Percentiles rank a stretch among this genome's conserved stretches.
Evolutionary conservation across 176 grass and related monocot genomes (phyloP).

Genomic region (Rhynchospora pubera): DNA sequence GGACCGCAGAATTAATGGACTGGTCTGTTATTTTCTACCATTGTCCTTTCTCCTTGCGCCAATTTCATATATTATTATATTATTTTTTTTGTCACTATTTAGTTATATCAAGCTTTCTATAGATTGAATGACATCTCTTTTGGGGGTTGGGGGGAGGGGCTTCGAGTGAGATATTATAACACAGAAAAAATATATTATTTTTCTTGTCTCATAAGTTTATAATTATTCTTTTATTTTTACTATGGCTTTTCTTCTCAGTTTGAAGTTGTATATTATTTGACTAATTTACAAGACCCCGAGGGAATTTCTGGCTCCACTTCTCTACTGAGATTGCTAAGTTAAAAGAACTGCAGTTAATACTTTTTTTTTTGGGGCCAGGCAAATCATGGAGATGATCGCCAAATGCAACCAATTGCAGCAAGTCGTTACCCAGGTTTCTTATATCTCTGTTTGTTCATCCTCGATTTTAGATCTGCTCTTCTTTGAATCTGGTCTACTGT

Average conservation of each 20-base stretch:
- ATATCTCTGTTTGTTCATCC: neutral
- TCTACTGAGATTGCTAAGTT: neutral
- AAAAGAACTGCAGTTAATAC: neutral
- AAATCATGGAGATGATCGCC: constrained; percentile 41
- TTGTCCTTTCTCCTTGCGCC: neutral
- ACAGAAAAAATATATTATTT: neutral
- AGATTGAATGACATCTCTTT: neutral
- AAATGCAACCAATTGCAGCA: constrained; percentile 30
- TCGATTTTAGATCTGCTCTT: neutral
- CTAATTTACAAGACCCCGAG: neutral
- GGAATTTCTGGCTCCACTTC: neutral
- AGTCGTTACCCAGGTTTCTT: constrained; percentile 45
- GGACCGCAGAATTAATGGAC: constrained; percentile 56
- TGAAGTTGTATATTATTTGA: neutral
- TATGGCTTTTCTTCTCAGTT: neutral
- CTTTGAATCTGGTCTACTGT: neutral
- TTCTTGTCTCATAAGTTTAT: no score
- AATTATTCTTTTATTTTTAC: neutral
- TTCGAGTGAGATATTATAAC: neutral
- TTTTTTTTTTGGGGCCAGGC: constrained; percentile 34
- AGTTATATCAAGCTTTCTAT: neutral
- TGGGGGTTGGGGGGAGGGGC: neutral
- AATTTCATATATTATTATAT: neutral
- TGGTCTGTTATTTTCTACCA: neutral
- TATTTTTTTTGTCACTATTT: neutral